phyloP scores from a whole-genome alignment of 2,329 filamentous ascomycete genomes.

The Pseudonectria foliicola region DNA sequence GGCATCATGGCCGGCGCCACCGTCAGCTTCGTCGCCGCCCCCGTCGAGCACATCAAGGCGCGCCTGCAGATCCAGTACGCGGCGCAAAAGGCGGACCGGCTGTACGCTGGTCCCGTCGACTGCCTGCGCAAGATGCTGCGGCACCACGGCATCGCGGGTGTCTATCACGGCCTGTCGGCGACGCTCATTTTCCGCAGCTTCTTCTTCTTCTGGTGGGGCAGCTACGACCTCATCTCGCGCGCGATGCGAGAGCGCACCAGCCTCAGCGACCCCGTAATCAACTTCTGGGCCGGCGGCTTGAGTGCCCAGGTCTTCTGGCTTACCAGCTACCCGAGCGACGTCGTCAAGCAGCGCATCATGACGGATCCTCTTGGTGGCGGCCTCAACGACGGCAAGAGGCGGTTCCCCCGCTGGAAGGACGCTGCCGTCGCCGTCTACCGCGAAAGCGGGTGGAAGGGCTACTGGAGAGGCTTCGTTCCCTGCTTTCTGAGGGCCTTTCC shows the following conservation, averaged over 20 bases:
- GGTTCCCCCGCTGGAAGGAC: slow-evolving; percentile 70
- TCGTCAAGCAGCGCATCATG: slow-evolving; percentile 96
- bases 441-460: slow-evolving; percentile 71
- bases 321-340: slow-evolving; percentile 83
- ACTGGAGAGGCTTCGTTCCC: slow-evolving; percentile 88
- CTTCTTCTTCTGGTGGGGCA: slow-evolving; percentile 99
- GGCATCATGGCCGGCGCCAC: slow-evolving; percentile 83
- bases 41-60: slow-evolving; percentile 92
- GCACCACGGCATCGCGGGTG: slow-evolving; percentile 67
- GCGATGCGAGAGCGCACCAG: slow-evolving; percentile 58
- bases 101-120: slow-evolving; percentile 85
- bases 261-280: slow-evolving; percentile 71
- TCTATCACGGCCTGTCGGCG: slow-evolving; percentile 80
- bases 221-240: slow-evolving; percentile 77
- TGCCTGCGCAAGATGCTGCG: slow-evolving; percentile 63
- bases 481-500: slow-evolving; percentile 93
- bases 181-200: slow-evolving; percentile 85
- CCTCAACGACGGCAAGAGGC: slow-evolving; percentile 58
- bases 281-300: slow-evolving; percentile 95
- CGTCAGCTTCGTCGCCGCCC: slow-evolving; percentile 86
- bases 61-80: slow-evolving; percentile 92
- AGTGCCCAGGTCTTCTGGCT: slow-evolving; percentile 95
- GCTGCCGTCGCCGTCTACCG: slow-evolving; percentile 70
- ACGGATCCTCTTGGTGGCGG: slow-evolving; percentile 76
- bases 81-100: slow-evolving; percentile 64